Evolutionary conservation across 768 basidiomycete genomes (phyloP).

Genomic region (Mycena epipterygia): DNA sequence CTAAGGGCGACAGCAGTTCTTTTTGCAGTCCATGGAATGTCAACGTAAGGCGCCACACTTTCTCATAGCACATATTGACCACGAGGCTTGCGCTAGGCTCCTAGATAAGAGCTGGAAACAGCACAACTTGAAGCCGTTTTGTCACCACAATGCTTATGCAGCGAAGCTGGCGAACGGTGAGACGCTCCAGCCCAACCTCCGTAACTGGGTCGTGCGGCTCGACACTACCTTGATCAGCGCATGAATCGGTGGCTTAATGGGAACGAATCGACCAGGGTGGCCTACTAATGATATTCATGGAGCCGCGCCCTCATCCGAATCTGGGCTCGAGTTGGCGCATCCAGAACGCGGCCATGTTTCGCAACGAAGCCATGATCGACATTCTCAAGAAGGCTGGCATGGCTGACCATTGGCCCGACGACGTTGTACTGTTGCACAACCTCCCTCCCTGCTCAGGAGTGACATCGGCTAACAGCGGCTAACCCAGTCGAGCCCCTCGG

Average conservation of each 20-base stretch:
- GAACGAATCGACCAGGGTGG: slow-evolving; percentile 18
- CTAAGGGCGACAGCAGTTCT: too few species aligned
- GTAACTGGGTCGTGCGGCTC: slow-evolving; percentile 23
- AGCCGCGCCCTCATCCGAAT: slow-evolving; percentile 23
- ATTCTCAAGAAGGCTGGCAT: neutral
- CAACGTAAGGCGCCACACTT: neutral
- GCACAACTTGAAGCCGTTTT: slow-evolving; percentile 29
- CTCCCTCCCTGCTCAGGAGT: too few species aligned
- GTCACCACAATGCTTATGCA: neutral
- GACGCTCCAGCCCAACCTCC: slow-evolving; percentile 18
- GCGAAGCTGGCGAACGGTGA: neutral
- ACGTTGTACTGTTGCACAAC: slow-evolving; percentile 8
- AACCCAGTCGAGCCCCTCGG: too few species aligned
- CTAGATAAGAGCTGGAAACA: slow-evolving; percentile 17
- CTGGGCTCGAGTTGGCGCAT: slow-evolving; percentile 21
- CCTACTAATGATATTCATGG: neutral
- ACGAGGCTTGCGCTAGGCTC: neutral
- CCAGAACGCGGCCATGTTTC: neutral
- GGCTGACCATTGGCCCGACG: neutral
- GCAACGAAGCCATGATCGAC: neutral
- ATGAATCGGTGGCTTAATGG: slow-evolving; percentile 23
- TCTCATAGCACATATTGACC: neutral
- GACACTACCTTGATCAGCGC: slow-evolving; percentile 12
- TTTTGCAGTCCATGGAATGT: slow-evolving; percentile 15
- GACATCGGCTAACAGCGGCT: too few species aligned